Base-by-base conservation (phyloP, 106 monocot genomes). In the Dendrobium chrysotoxum region DNA sequence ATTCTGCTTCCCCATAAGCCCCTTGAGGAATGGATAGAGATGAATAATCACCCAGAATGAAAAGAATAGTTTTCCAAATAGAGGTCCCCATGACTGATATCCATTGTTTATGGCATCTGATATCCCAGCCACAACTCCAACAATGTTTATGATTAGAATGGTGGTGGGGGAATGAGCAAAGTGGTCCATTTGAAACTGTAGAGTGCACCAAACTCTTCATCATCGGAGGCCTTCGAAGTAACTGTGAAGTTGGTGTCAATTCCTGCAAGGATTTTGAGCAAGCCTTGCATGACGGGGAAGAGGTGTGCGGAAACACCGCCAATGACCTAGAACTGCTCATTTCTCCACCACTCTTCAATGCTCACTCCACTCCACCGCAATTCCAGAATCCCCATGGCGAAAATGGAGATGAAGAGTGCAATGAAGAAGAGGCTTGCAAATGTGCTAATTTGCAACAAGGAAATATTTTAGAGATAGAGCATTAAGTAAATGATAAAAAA, bases 121-220 rank as follows among this genome's bases (percentile, higher is more conserved):
- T 35, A 35, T 3, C 2, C 35, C 35, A 35, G 3, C 35, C 3
- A 35, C 35, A 35, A 35, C 35, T 35, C 35, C 35, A 3, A 35
- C 35, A 35, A 35, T 35, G 87, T 95, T 95, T 54, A 95, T 85
- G 72, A 95, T 73, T 46, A 91, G 75, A 1, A 95, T 77, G 9
- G 95, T 91, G 0, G 95, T 95, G 95, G 95, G 3, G 92, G 92
- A 81, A 95, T 95, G 39, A 92, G 83, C 25, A 95, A 87, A 2
- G 95, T 92, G 4, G 95, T 95, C 95, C 95, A 92, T 78, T 95
- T 95, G 89, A 95, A 91, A 10, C 87, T 81, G 81, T 95, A 95
- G 45, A 95, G 89, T 77, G 92, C 95, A 0, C 85, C 87, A 78
- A 92, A 95, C 16, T 88, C 91, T 35, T 91, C 91, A 67, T 91